phyloP scores from a whole-genome alignment of 768 basidiomycete genomes.

The Panus rudis region DNA sequence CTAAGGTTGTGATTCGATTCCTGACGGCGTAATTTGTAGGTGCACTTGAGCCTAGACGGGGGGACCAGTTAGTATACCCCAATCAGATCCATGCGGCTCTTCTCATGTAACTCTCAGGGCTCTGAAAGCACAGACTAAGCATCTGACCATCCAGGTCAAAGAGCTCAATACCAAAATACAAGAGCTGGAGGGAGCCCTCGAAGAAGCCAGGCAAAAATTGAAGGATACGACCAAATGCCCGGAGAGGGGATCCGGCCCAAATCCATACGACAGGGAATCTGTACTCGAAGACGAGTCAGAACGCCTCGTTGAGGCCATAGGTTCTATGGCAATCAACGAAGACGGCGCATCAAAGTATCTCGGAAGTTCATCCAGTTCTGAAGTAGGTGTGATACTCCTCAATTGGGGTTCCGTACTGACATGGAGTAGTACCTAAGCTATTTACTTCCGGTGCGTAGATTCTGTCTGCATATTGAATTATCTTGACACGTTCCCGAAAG shows the following conservation, averaged over 20 bases:
- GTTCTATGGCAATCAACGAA: slow-evolving; percentile 41
- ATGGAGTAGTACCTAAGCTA: slow-evolving; percentile 18
- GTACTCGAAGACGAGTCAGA: no score
- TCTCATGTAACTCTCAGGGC: slow-evolving; percentile 31
- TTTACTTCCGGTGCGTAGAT: slow-evolving; percentile 3
- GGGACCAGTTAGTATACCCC: slow-evolving; percentile 50
- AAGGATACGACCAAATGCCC: slow-evolving; percentile 12
- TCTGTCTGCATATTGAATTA: no score
- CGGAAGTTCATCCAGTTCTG: slow-evolving; percentile 43
- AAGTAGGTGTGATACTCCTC: slow-evolving; percentile 30
- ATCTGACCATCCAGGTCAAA: slow-evolving; percentile 41
- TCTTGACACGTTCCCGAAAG: no score
- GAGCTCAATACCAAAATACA: slow-evolving; percentile 33
- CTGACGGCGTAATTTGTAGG: slow-evolving; percentile 21
- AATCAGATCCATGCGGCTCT: not conserved
- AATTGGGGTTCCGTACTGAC: not conserved
- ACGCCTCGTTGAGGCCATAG: slow-evolving; percentile 30
- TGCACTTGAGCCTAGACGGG: slow-evolving; percentile 45
- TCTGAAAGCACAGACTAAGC: slow-evolving; percentile 43
- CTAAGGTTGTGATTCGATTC: not conserved
- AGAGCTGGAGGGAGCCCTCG: slow-evolving; percentile 39
- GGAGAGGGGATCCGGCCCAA: slow-evolving; percentile 8
- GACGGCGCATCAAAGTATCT: slow-evolving; percentile 44
- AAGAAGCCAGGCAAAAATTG: slow-evolving; percentile 18
- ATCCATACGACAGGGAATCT: slow-evolving; percentile 13